Conservation (phyloP, 805 yeast species). For the Metschnikowia vanudenii region DNA sequence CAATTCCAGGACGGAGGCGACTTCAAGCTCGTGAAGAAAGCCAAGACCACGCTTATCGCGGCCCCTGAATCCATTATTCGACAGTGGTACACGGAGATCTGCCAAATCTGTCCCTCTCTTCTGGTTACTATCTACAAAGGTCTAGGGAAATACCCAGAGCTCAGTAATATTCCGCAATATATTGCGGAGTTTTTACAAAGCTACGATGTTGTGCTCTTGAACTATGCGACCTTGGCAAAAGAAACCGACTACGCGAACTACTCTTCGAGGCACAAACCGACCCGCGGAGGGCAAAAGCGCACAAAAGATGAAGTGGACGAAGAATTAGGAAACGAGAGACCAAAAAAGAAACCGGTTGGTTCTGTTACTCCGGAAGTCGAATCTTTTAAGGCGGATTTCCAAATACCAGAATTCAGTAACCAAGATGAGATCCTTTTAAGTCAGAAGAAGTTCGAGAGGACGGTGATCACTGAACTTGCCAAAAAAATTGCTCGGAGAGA, state of each 20-base stretch:
- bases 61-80: conserved; percentile 80
- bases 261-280: conserved; percentile 54
- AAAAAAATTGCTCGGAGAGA: conserved; percentile 12
- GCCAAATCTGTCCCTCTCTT: conserved; percentile 55
- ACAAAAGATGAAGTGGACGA: conserved; percentile 3
- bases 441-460: conserved; percentile 16
- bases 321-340: neutral
- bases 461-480: conserved; percentile 15
- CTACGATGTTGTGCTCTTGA: conserved; percentile 77
- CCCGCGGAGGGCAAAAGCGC: conserved; percentile 28
- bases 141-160: conserved; percentile 25
- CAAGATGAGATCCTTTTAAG: conserved; percentile 11
- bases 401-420: conserved; percentile 5
- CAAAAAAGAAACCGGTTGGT: neutral
- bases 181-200: conserved; percentile 55
- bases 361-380: conserved; percentile 12
- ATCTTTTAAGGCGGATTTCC: conserved; percentile 15
- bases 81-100: conserved; percentile 85
- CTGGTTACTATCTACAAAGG: conserved; percentile 68
- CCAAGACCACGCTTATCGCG: conserved; percentile 75
- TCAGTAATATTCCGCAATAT: conserved; percentile 32
- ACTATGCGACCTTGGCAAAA: conserved; percentile 66
- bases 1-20: conserved; percentile 38
- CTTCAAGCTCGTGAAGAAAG: conserved; percentile 45
- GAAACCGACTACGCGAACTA: conserved; percentile 81